Evolutionary conservation across 139 green algal genomes (phyloP).

Genomic region (Edaphochlamys debaryana): DNA sequence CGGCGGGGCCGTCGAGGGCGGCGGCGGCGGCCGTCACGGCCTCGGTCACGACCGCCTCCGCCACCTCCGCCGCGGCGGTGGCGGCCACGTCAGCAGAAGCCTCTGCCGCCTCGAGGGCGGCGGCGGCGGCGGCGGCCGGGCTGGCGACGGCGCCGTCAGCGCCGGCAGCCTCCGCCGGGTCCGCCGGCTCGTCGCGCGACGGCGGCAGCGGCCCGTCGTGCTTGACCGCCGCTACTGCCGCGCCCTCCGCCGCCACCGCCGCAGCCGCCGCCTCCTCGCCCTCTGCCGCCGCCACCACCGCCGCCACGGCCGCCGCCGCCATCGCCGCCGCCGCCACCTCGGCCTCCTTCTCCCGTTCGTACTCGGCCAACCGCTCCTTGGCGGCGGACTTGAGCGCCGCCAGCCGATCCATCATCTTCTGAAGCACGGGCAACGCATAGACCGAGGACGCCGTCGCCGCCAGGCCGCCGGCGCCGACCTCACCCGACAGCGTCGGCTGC

Average conservation of each 20-base stretch:
- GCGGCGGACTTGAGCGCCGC: conserved; percentile 22
- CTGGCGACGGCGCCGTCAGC: background rate
- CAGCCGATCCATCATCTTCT: conserved; percentile 19
- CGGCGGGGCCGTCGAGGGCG: no score
- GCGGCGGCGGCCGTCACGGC: no score
- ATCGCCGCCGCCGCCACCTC: background rate
- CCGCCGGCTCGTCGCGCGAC: background rate
- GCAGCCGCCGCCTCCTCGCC: background rate
- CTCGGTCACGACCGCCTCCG: background rate
- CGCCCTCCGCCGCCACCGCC: background rate
- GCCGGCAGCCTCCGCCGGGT: background rate
- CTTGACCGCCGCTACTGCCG: background rate
- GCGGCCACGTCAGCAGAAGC: background rate
- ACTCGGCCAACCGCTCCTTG: background rate
- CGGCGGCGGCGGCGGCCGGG: no score
- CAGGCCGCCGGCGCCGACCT: background rate
- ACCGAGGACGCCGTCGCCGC: background rate
- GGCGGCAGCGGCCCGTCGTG: no score
- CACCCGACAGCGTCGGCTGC: background rate
- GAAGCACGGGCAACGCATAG: conserved; percentile 4
- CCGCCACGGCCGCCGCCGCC: background rate
- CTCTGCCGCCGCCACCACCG: background rate
- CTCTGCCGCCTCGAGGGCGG: background rate
- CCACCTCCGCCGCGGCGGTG: background rate
- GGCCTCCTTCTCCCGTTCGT: background rate